Evolutionary conservation across 352 stramenopile genomes (phyloP).

Genomic region (Plasmopara viticola): DNA sequence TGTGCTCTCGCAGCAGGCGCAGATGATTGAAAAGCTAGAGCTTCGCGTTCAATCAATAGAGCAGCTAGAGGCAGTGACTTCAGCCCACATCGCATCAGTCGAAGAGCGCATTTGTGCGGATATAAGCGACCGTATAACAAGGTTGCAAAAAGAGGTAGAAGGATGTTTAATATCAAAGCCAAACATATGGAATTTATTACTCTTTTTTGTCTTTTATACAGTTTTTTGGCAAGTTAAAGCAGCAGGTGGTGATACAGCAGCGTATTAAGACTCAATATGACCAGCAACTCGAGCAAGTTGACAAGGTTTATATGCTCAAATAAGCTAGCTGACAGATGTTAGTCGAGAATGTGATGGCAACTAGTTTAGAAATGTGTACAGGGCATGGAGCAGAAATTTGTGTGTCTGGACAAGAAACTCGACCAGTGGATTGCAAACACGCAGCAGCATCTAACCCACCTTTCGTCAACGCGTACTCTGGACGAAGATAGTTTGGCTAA

Average conservation of each 20-base stretch:
- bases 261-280: constrained; percentile 1
- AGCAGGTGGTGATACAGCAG: constrained; percentile 6
- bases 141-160: constrained; percentile 17
- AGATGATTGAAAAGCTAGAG: constrained; percentile 20
- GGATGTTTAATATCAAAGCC: neutral
- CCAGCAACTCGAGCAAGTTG: neutral
- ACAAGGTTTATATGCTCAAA: constrained; percentile 2
- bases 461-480: constrained; percentile 4
- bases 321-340: too few species aligned
- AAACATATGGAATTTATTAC: neutral
- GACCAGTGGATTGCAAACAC: constrained; percentile 4
- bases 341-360: neutral
- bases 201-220: neutral
- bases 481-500: constrained; percentile 11
- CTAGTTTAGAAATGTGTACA: constrained; percentile 6
- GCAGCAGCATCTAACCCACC: constrained; percentile 8
- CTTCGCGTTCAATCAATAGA: constrained; percentile 18
- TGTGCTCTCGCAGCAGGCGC: constrained; percentile 34
- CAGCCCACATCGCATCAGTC: constrained; percentile 1
- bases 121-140: constrained; percentile 5
- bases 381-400: constrained; percentile 5
- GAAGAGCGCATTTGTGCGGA: constrained; percentile 16
- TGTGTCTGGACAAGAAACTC: constrained; percentile 6
- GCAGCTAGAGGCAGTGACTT: neutral
- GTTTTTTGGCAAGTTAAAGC: constrained; percentile 14